Conservation (phyloP, 768 basidiomycete genomes). For the Boletus tylopilopsis region DNA sequence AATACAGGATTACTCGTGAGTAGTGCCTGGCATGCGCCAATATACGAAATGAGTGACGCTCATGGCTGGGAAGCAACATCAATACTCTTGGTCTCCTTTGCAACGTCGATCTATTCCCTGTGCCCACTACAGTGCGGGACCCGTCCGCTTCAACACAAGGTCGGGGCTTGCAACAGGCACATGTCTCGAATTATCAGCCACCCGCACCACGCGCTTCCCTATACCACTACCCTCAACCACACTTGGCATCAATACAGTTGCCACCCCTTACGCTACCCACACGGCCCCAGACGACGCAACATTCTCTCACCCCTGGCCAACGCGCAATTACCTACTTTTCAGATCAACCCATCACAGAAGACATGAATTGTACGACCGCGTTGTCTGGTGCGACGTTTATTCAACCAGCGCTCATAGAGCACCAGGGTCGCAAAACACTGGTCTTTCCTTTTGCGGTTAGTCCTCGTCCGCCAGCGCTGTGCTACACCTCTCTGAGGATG, state of each 20-base stretch:
- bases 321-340: constrained; percentile 44
- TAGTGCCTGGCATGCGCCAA: neutral
- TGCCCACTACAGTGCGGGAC: constrained; percentile 31
- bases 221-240: constrained; percentile 16
- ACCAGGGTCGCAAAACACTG: constrained; percentile 47
- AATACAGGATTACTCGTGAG: constrained; percentile 48
- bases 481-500: constrained; percentile 1
- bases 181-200: constrained; percentile 1
- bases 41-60: neutral
- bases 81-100: constrained; percentile 68
- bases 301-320: constrained; percentile 14
- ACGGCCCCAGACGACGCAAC: constrained; percentile 5
- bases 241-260: constrained; percentile 15
- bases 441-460: constrained; percentile 64
- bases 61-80: constrained; percentile 44
- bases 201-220: constrained; percentile 9
- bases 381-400: constrained; percentile 63
- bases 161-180: constrained; percentile 14
- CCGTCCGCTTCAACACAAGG: neutral
- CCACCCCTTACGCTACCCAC: constrained; percentile 21
- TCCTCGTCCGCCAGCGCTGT: constrained; percentile 10
- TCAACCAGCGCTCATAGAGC: constrained; percentile 51
- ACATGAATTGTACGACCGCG: constrained; percentile 41
- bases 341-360: constrained; percentile 43
- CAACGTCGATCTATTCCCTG: constrained; percentile 73